These are phyloP conservation scores for Leucoagaricus sp. DNA, from an alignment of 1,284 basidiomycete species.

Conservation along the genomic window DNA sequence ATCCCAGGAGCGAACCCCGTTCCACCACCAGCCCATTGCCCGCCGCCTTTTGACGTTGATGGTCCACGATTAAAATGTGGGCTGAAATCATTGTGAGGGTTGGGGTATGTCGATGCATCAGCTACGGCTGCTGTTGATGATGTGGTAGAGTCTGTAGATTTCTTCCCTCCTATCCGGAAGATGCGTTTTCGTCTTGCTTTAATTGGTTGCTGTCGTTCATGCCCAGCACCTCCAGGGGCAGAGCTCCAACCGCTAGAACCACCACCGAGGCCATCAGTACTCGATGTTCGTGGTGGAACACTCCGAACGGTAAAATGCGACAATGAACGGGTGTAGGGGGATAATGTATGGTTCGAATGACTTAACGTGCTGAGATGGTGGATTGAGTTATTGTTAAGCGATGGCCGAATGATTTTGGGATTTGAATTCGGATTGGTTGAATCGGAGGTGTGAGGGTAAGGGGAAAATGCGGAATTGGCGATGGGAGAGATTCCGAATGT, in stretches of 20 bases:
- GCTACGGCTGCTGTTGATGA: not conserved
- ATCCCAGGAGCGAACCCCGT: not conserved
- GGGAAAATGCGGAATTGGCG: not conserved
- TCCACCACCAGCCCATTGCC: not conserved
- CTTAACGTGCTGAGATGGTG: conserved; percentile 84
- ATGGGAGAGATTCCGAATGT: conserved; percentile 26
- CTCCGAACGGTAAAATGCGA: conserved; percentile 90
- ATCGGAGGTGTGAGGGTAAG: conserved; percentile 9
- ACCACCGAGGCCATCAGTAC: conserved; percentile 19
- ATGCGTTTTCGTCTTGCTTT: conserved; percentile 81
- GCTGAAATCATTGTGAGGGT: not conserved
- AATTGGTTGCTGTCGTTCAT: conserved; percentile 25
- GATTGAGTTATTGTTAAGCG: conserved; percentile 67
- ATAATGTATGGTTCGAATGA: conserved; percentile 87
- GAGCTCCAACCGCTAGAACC: not conserved
- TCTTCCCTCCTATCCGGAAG: conserved; percentile 63
- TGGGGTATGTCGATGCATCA: not conserved
- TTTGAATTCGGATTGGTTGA: conserved; percentile 39
- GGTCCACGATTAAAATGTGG: not conserved
- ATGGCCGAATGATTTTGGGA: conserved; percentile 65
- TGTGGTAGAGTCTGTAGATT: conserved; percentile 13
- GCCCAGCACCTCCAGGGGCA: not conserved
- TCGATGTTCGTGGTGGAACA: conserved; percentile 57
- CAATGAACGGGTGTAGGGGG: conserved; percentile 85
- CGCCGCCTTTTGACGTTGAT: not conserved